Percentiles rank a stretch among this genome's conserved stretches.
Conservation (phyloP, 2,329 filamentous ascomycete genomes). For the Fusarium sacchari region DNA sequence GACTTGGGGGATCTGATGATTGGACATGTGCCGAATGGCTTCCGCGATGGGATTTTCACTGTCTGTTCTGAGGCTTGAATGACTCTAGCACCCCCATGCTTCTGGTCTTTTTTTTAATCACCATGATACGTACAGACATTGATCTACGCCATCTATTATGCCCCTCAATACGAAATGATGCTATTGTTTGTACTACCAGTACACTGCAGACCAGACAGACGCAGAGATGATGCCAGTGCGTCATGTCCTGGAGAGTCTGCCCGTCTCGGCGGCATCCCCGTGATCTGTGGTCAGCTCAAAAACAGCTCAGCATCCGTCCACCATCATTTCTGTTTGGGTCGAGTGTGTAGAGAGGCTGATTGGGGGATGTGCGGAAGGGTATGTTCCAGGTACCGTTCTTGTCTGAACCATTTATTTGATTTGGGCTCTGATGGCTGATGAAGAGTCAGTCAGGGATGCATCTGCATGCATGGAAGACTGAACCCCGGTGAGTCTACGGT, state of each 20-base stretch:
- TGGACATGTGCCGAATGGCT: constrained; percentile 22
- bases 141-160: constrained; percentile 5
- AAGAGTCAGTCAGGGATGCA: constrained; percentile 24
- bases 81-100: constrained; percentile 4
- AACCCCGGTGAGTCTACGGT: constrained; percentile 28
- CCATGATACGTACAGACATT: background rate
- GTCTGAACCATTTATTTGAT: constrained; percentile 16
- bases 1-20: constrained; percentile 24
- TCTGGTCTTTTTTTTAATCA: background rate
- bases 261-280: constrained; percentile 32
- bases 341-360: constrained; percentile 22
- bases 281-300: constrained; percentile 42
- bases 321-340: constrained; percentile 15
- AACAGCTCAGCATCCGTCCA: constrained; percentile 40
- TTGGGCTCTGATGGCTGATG: constrained; percentile 7
- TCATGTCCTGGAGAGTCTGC: constrained; percentile 26
- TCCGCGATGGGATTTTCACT: background rate
- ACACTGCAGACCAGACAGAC: constrained; percentile 32
- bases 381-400: constrained; percentile 33
- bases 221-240: background rate
- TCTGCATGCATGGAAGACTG: constrained; percentile 29
- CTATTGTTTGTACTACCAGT: constrained; percentile 20
- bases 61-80: background rate
- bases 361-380: constrained; percentile 20
- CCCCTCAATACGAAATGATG: constrained; percentile 14